Evolutionary conservation across 352 stramenopile genomes (phyloP).

Genomic region (Pythium plurisporium): DNA sequence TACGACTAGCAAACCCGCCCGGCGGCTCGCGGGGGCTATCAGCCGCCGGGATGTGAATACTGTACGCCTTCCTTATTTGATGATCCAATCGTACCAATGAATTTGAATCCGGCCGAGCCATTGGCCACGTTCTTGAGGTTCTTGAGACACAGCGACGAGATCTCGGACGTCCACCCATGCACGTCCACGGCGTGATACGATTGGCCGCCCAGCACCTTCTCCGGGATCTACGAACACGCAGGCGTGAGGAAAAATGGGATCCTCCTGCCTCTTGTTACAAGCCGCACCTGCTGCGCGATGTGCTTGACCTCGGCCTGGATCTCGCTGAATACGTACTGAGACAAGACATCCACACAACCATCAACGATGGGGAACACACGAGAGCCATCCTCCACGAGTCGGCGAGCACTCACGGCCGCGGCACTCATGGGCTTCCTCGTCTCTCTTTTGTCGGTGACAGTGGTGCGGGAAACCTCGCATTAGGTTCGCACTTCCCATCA

Average conservation of each 20-base stretch:
- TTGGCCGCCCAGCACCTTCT: constrained; percentile 56
- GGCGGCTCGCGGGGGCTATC: background rate
- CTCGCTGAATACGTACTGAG: constrained; percentile 74
- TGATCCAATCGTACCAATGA: constrained; percentile 55
- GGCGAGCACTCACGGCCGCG: background rate
- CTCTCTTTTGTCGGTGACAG: no score
- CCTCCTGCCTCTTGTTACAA: background rate
- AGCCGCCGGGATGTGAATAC: background rate
- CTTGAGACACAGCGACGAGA: constrained; percentile 77
- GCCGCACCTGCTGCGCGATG: constrained; percentile 67
- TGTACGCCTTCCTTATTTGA: background rate
- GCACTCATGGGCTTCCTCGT: no score
- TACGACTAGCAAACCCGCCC: background rate
- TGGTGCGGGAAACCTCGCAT: background rate
- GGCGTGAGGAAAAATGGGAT: no score
- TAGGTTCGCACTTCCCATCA: background rate
- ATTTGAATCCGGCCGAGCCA: constrained; percentile 85
- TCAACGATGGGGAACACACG: background rate
- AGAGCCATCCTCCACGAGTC: background rate
- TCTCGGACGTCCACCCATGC: constrained; percentile 72
- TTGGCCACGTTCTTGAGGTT: constrained; percentile 80
- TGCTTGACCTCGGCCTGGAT: constrained; percentile 88
- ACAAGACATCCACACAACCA: background rate
- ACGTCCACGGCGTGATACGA: constrained; percentile 81
- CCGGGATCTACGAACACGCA: constrained; percentile 48